phyloP scores from a whole-genome alignment of 306 rosid species.

The Acacia melanoxylon region DNA sequence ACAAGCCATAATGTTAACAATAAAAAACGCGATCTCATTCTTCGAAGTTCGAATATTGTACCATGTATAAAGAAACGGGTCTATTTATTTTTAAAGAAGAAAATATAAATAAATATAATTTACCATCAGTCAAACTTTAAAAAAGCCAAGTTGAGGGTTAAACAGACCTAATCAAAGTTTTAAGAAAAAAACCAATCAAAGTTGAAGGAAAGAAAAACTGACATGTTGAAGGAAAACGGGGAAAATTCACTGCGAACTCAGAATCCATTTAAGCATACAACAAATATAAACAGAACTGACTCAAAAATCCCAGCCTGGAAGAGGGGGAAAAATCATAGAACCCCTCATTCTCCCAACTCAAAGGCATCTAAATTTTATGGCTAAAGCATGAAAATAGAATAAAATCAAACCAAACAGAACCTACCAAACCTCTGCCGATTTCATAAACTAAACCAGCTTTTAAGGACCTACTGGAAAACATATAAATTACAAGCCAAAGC shows the following conservation, averaged over 20 bases:
- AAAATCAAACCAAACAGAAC: slow-evolving; percentile 20
- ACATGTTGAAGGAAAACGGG: background rate
- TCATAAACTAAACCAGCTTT: slow-evolving; percentile 25
- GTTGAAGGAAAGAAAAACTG: background rate
- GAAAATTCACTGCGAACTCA: background rate
- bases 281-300: slow-evolving; percentile 30
- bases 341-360: slow-evolving; percentile 20
- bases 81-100: background rate
- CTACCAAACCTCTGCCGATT: background rate
- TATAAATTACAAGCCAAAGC: slow-evolving; percentile 34
- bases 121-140: background rate
- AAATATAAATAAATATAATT: background rate
- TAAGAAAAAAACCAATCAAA: background rate
- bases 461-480: slow-evolving; percentile 17
- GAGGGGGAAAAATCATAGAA: background rate
- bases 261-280: slow-evolving; percentile 16
- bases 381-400: slow-evolving; percentile 7
- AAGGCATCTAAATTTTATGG: slow-evolving; percentile 29
- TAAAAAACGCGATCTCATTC: too few species aligned
- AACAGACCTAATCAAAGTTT: background rate
- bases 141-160: background rate
- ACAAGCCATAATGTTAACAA: too few species aligned
- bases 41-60: too few species aligned
- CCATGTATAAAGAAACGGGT: background rate
- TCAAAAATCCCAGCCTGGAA: slow-evolving; percentile 26